Conservation (phyloP, 176 grass and related monocot genomes). For the Cenchrus americanus region DNA sequence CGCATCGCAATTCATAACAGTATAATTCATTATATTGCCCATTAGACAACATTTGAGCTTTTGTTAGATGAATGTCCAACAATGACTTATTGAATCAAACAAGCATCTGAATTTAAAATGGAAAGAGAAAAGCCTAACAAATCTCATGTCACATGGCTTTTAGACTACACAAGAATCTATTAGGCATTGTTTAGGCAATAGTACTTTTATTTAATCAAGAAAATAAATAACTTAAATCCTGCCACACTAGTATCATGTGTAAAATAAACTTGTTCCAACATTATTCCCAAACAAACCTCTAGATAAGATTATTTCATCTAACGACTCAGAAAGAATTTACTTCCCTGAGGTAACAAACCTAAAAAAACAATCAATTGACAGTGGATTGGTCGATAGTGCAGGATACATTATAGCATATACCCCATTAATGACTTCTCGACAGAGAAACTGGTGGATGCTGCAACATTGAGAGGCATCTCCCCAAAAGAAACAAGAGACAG, state of each 20-base stretch:
- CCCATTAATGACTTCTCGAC: background rate
- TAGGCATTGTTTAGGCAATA: background rate
- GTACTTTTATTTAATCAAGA: slow-evolving; percentile 14
- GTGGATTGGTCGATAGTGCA: background rate
- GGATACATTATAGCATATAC: background rate
- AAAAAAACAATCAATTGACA: slow-evolving; percentile 19
- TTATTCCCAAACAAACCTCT: slow-evolving; percentile 13
- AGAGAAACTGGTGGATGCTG: background rate
- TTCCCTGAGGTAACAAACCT: background rate
- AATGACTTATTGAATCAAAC: background rate
- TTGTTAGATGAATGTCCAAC: slow-evolving; percentile 14
- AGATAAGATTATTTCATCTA: slow-evolving; percentile 16
- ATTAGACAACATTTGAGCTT: slow-evolving; percentile 21
- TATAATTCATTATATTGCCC: background rate
- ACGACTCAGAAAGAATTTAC: background rate
- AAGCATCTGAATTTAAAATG: slow-evolving; percentile 22
- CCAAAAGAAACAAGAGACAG: background rate
- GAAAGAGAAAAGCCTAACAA: background rate
- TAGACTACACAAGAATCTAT: background rate
- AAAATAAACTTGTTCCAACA: background rate
- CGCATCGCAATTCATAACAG: too few species aligned
- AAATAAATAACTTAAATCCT: background rate
- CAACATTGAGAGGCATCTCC: background rate
- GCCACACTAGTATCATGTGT: slow-evolving; percentile 5
- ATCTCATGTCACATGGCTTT: background rate